Evolutionary conservation across 1,284 basidiomycete genomes (phyloP).

Genomic region (Sanghuangporus weigelae): DNA sequence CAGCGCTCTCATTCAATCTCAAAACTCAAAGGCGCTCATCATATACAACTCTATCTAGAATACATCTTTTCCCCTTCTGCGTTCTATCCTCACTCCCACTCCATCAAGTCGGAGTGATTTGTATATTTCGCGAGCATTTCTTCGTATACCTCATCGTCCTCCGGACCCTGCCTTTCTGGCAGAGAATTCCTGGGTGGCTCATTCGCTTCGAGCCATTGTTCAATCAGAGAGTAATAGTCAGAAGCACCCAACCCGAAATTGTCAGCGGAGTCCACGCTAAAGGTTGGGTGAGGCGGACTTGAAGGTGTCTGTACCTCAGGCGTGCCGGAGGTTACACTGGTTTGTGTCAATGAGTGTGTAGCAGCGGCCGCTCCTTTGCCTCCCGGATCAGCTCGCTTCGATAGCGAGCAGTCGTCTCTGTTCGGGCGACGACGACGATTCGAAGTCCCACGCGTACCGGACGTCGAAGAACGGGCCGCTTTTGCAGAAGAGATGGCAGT

Average conservation of each 20-base stretch:
- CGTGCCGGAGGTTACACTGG: too few species aligned
- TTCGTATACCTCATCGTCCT: not conserved
- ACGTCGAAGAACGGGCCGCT: not conserved
- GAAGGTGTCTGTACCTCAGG: too few species aligned
- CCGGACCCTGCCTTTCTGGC: not conserved
- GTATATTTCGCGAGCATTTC: conserved; percentile 3
- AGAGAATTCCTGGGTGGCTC: not conserved
- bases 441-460: not conserved
- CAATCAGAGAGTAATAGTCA: too few species aligned
- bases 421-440: not conserved
- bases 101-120: not conserved
- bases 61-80: not conserved
- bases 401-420: not conserved
- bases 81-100: not conserved
- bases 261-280: too few species aligned
- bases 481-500: not conserved
- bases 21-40: not conserved
- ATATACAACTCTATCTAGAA: not conserved
- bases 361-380: not conserved
- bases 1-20: not conserved
- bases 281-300: too few species aligned
- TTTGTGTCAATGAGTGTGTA: too few species aligned
- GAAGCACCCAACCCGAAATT: too few species aligned
- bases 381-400: not conserved
- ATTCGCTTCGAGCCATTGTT: too few species aligned